phyloP scores from a whole-genome alignment of 2,329 filamentous ascomycete genomes.

The Emergomyces pasteurianus region DNA sequence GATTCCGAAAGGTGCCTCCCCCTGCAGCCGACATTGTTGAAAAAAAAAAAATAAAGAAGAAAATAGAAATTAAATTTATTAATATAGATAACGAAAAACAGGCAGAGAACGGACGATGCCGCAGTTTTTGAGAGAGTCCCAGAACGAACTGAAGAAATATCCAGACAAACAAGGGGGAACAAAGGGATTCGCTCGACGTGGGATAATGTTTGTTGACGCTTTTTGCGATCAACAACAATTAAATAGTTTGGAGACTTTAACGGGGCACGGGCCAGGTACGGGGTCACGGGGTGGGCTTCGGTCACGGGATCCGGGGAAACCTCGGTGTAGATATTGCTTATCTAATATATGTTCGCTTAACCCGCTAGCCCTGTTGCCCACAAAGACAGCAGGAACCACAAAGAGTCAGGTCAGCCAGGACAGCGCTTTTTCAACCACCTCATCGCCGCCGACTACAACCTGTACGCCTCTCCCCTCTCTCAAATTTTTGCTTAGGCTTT shows the following conservation, averaged over 20 bases:
- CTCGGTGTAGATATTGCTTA: neutral
- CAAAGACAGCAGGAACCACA: neutral
- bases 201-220: neutral
- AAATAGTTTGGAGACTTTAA: neutral
- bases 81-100: neutral
- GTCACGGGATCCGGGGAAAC: neutral
- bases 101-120: neutral
- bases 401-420: neutral
- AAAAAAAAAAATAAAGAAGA: conserved; percentile 11
- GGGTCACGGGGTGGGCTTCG: neutral
- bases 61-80: neutral
- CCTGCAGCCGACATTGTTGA: conserved; percentile 43
- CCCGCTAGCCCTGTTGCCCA: conserved; percentile 4
- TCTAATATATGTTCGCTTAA: neutral
- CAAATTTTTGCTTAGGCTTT: neutral
- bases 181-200: neutral
- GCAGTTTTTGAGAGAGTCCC: neutral
- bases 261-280: neutral
- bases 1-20: conserved; percentile 43
- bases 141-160: neutral
- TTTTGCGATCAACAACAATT: neutral
- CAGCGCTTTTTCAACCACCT: conserved; percentile 1
- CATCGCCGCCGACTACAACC: conserved; percentile 2
- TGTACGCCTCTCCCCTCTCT: neutral
- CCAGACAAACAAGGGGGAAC: neutral